These are phyloP conservation scores for cucumber (Cucumis sativus) DNA, from an alignment of 306 rosid genomes.

Conservation along the genomic window DNA sequence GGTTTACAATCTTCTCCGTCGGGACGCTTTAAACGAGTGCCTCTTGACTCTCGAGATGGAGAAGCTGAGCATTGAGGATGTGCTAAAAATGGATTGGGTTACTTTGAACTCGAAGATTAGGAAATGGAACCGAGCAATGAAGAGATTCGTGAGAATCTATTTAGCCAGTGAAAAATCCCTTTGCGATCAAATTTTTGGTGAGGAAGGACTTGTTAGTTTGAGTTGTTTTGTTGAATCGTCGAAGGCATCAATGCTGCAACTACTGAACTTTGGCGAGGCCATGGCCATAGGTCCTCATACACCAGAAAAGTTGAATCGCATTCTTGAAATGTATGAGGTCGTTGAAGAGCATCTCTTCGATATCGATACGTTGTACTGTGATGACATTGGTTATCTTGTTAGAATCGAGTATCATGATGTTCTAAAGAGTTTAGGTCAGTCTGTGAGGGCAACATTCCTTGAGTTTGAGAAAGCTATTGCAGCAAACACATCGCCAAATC, in stretches of 20 bases:
- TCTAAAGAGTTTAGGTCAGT: slow-evolving; percentile 53
- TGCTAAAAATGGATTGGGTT: slow-evolving; percentile 64
- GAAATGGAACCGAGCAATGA: slow-evolving; percentile 75
- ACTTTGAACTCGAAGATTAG: slow-evolving; percentile 61
- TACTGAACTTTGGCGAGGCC: slow-evolving; percentile 81
- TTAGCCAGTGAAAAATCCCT: slow-evolving; percentile 80
- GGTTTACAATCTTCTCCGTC: slow-evolving; percentile 48
- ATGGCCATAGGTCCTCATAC: slow-evolving; percentile 86
- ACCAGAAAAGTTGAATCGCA: slow-evolving; percentile 66
- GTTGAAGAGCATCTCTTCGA: slow-evolving; percentile 57
- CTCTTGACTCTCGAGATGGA: slow-evolving; percentile 66
- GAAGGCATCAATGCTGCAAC: slow-evolving; percentile 75
- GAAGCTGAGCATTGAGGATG: slow-evolving; percentile 77
- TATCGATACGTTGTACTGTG: slow-evolving; percentile 45
- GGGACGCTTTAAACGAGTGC: slow-evolving; percentile 79
- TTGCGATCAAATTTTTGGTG: slow-evolving; percentile 61
- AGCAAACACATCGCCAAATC: slow-evolving; percentile 41
- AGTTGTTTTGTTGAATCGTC: slow-evolving; percentile 70
- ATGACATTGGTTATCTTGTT: slow-evolving; percentile 56
- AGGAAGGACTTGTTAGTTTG: slow-evolving; percentile 30
- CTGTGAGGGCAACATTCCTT: slow-evolving; percentile 52
- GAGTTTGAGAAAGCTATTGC: slow-evolving; percentile 66
- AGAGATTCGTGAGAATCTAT: slow-evolving; percentile 72
- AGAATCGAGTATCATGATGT: slow-evolving; percentile 63
- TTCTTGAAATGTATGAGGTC: slow-evolving; percentile 93